Conservation (phyloP, 2,329 filamentous ascomycete species). For the Penicillium sp. region DNA sequence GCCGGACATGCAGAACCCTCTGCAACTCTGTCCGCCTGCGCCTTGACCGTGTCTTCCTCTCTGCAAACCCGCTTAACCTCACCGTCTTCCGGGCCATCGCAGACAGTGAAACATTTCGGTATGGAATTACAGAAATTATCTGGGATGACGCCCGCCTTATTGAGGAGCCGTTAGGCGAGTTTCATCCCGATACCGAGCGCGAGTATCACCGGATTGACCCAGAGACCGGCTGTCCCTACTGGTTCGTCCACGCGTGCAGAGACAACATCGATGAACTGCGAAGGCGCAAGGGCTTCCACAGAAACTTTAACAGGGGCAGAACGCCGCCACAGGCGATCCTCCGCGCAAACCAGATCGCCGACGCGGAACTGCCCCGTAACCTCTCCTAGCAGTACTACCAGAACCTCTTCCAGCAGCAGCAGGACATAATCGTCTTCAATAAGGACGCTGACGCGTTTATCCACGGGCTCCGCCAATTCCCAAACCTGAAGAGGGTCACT, state of each 20-base stretch:
- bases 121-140: constrained; percentile 44
- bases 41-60: constrained; percentile 46
- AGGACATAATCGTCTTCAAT: background rate
- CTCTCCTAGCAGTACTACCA: constrained; percentile 4
- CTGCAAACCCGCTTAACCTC: constrained; percentile 47
- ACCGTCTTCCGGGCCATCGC: constrained; percentile 44
- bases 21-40: constrained; percentile 26
- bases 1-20: constrained; percentile 29
- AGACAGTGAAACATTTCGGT: constrained; percentile 39
- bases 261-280: constrained; percentile 13
- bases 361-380: background rate
- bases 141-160: constrained; percentile 34
- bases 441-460: constrained; percentile 26
- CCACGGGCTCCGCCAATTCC: constrained; percentile 41
- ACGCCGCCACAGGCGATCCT: background rate
- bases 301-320: background rate
- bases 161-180: background rate
- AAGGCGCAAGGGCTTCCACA: constrained; percentile 23
- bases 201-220: background rate
- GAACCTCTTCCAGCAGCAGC: background rate
- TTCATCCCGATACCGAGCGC: background rate
- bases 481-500: constrained; percentile 41
- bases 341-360: constrained; percentile 1
- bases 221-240: constrained; percentile 17
- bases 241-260: constrained; percentile 22